A percentile compares a stretch with the other conserved stretches of the same genome.
Conservation (phyloP, 164 flowering plant genomes). For the Amborella trichopoda region DNA sequence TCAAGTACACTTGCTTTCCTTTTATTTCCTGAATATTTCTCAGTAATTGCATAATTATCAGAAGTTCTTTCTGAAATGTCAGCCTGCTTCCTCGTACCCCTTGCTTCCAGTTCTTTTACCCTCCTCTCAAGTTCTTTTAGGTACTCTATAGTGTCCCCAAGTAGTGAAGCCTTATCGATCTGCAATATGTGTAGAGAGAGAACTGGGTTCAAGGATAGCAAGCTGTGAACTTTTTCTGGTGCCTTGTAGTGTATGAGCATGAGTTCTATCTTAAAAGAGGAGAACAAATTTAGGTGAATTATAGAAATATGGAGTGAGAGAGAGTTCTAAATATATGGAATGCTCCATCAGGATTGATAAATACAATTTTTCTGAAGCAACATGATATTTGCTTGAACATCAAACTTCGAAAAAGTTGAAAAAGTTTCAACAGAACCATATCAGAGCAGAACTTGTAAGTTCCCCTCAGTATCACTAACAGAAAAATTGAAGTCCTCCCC, state of each 20-base stretch:
- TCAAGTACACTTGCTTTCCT: slow-evolving; percentile 53
- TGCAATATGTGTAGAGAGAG: slow-evolving; percentile 17
- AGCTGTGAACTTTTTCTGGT: not conserved
- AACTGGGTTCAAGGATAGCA: not conserved
- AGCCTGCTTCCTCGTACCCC: slow-evolving; percentile 24
- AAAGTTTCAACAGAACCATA: not conserved
- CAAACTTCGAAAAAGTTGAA: too few species aligned
- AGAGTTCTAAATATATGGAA: too few species aligned
- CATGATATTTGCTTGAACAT: too few species aligned
- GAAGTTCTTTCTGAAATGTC: slow-evolving; percentile 52
- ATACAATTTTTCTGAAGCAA: not conserved
- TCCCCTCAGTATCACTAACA: not conserved
- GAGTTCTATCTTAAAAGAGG: not conserved
- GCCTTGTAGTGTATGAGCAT: not conserved
- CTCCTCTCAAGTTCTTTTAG: slow-evolving; percentile 67
- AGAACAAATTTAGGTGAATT: not conserved
- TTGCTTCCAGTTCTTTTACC: slow-evolving; percentile 57
- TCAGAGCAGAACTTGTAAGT: not conserved
- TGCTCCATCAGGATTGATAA: not conserved
- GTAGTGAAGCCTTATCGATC: slow-evolving; percentile 65
- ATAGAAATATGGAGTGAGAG: too few species aligned
- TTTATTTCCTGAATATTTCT: slow-evolving; percentile 34
- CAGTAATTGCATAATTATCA: slow-evolving; percentile 41
- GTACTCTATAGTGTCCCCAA: slow-evolving; percentile 55
- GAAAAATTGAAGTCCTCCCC: too few species aligned